Evolutionary conservation across 371 early-diverging fungal species (phyloP).

Genomic region (Circinella minor): DNA sequence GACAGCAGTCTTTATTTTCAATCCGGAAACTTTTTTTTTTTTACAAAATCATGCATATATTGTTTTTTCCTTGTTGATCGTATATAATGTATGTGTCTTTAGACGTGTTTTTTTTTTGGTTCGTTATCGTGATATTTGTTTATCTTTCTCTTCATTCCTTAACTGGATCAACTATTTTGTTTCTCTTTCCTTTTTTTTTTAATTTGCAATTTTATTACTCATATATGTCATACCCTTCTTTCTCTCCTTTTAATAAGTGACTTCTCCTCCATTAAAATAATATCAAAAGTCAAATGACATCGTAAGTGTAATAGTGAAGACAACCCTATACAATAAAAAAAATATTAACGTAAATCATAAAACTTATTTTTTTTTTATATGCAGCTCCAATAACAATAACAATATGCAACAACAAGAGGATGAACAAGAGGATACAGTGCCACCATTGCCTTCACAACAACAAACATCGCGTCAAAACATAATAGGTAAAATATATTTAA

Average conservation of each 20-base stretch:
- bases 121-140: too few species aligned
- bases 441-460: background rate
- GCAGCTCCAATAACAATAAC: background rate
- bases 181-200: slow-evolving; percentile 6
- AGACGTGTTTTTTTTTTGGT: too few species aligned
- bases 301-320: background rate
- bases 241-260: slow-evolving; percentile 2
- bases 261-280: background rate
- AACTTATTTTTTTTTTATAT: background rate
- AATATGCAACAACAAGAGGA: background rate
- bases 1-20: background rate
- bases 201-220: slow-evolving; percentile 1
- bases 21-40: slow-evolving; percentile 14
- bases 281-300: background rate
- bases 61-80: slow-evolving; percentile 15
- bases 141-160: slow-evolving; percentile 2
- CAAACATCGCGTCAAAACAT: background rate
- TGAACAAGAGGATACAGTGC: background rate
- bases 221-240: slow-evolving; percentile 14
- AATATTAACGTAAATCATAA: background rate
- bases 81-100: too few species aligned
- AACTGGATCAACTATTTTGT: slow-evolving; percentile 3
- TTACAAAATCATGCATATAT: slow-evolving; percentile 16
- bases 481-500: background rate
- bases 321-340: background rate